phyloP scores from a whole-genome alignment of 495 filamentous ascomycete genomes.

The Daldinia loculata region DNA sequence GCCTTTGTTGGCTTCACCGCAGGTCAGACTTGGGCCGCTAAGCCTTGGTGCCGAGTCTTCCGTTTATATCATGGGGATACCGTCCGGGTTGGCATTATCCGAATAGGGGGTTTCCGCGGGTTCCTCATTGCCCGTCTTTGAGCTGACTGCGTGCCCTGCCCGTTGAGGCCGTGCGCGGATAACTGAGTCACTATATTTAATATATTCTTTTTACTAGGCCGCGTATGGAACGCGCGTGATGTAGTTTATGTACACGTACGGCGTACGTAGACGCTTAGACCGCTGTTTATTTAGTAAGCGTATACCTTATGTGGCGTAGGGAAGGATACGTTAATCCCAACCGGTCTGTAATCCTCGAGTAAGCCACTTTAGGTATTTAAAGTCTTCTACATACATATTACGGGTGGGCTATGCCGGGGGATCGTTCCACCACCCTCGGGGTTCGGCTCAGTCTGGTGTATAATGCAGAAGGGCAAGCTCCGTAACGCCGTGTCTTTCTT shows the following conservation, averaged over 20 bases:
- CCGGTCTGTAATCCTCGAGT: neutral
- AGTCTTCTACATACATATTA: neutral
- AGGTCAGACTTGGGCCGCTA: slow-evolving; percentile 1
- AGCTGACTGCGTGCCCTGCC: neutral
- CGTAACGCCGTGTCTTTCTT: neutral
- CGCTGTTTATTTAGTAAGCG: neutral
- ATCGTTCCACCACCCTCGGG: slow-evolving; percentile 3
- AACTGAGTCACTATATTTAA: slow-evolving; percentile 1
- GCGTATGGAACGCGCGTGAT: slow-evolving; percentile 13
- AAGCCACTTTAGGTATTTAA: neutral
- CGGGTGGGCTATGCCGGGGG: neutral
- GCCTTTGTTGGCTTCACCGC: slow-evolving; percentile 12
- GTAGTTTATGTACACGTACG: neutral
- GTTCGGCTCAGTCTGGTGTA: neutral
- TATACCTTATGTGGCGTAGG: neutral
- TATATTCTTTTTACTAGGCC: neutral
- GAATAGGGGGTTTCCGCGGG: neutral
- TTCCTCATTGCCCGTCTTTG: neutral
- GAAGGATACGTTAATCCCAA: neutral
- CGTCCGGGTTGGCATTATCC: neutral
- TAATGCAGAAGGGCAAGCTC: neutral
- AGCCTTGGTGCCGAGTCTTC: slow-evolving; percentile 5
- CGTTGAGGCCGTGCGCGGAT: neutral
- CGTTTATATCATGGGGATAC: neutral
- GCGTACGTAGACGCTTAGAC: slow-evolving; percentile 2